phyloP scores from a whole-genome alignment of 2,329 filamentous ascomycete species.

The Trichoderma sp. region DNA sequence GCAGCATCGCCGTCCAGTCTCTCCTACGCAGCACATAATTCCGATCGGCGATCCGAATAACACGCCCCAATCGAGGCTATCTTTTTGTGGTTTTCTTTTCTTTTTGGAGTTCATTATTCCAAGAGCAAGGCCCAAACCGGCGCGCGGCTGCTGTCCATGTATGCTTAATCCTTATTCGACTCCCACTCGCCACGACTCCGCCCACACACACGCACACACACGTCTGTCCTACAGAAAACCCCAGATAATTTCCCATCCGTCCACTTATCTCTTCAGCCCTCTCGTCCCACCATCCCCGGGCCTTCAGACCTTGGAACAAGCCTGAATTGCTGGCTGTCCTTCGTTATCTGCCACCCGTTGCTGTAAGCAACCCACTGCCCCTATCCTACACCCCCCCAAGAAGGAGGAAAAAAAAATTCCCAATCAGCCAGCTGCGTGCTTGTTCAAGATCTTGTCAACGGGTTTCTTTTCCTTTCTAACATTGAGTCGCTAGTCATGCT shows the following conservation, averaged over 20 bases:
- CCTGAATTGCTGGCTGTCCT: constrained; percentile 32
- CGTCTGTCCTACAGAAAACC: constrained; percentile 34
- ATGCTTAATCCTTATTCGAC: constrained; percentile 23
- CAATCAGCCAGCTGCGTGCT: constrained; percentile 3
- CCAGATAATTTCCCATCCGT: constrained; percentile 36
- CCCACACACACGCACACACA: neutral
- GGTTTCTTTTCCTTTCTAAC: constrained; percentile 4
- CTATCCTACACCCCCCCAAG: neutral
- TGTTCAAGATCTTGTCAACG: neutral
- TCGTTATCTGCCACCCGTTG: constrained; percentile 31
- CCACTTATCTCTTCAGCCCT: constrained; percentile 36
- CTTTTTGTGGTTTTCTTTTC: neutral
- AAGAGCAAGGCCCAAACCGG: constrained; percentile 23
- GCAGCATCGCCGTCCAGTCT: constrained; percentile 21
- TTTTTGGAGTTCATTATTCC: constrained; percentile 30
- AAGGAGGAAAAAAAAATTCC: neutral
- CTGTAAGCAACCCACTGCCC: constrained; percentile 21
- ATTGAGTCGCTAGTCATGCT: neutral
- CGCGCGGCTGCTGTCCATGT: constrained; percentile 20
- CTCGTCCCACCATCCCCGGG: constrained; percentile 38
- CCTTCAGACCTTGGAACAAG: constrained; percentile 27
- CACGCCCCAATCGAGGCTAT: constrained; percentile 16
- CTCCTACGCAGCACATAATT: constrained; percentile 22
- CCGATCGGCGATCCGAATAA: constrained; percentile 20
- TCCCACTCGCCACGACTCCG: constrained; percentile 4